A percentile compares a stretch with the other conserved stretches of the same genome.
phyloP scores from a whole-genome alignment of 164 flowering plant species.

The Echeveria elegans region DNA sequence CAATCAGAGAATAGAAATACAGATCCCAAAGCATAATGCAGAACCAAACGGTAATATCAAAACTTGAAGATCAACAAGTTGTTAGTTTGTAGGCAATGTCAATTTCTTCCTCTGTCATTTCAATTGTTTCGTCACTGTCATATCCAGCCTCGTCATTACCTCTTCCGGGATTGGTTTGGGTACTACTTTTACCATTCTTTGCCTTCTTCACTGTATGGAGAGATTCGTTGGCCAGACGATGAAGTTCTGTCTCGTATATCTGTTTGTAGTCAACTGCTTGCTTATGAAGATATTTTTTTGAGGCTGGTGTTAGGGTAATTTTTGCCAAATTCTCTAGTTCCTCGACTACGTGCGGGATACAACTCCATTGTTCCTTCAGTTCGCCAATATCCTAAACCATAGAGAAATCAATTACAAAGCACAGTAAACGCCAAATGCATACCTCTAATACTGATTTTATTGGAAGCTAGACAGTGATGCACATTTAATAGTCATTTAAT shows the following conservation, averaged over 20 bases:
- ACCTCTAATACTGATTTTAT: neutral
- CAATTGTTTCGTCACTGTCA: conserved; percentile 83
- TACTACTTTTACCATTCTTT: conserved; percentile 10
- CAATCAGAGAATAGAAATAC: neutral
- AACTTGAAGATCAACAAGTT: neutral
- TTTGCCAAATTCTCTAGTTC: neutral
- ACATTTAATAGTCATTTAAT: neutral
- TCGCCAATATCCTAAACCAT: neutral
- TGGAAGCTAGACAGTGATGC: neutral
- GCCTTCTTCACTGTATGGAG: neutral
- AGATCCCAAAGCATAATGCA: neutral
- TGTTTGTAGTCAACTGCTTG: neutral
- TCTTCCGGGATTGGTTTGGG: conserved; percentile 12
- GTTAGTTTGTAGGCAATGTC: conserved; percentile 42
- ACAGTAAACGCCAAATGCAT: neutral
- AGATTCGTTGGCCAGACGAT: neutral
- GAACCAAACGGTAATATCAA: neutral
- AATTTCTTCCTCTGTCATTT: conserved; percentile 90
- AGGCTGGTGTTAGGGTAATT: neutral
- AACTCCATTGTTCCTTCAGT: neutral
- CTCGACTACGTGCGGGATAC: neutral
- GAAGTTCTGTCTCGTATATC: neutral
- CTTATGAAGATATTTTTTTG: neutral
- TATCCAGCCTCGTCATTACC: conserved; percentile 22
- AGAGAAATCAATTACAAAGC: too few species aligned